These are phyloP conservation scores for Boletus tomentosulus DNA, from an alignment of 768 basidiomycete species.

Conservation along the genomic window DNA sequence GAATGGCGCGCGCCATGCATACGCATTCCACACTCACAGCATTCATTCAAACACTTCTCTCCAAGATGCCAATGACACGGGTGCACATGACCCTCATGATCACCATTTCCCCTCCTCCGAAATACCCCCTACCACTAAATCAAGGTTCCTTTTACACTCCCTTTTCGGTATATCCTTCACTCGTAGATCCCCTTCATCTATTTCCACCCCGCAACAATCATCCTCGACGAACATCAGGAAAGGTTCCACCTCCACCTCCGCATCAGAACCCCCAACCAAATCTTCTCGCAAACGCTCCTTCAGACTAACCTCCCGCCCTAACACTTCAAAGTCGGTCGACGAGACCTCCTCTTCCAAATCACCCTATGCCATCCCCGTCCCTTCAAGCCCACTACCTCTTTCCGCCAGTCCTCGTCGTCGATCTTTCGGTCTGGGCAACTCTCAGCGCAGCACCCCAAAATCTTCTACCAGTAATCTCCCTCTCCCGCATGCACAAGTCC, in stretches of 20 bases:
- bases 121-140: conserved; percentile 25
- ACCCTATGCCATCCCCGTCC: conserved; percentile 23
- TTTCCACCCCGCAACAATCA: conserved; percentile 17
- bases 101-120: conserved; percentile 23
- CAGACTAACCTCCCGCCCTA: conserved; percentile 27
- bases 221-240: conserved; percentile 19
- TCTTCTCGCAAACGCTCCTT: conserved; percentile 31
- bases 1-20: conserved; percentile 15
- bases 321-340: conserved; percentile 27
- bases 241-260: conserved; percentile 20
- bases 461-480: conserved; percentile 28
- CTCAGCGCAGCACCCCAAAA: conserved; percentile 28
- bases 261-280: conserved; percentile 12
- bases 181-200: conserved; percentile 23
- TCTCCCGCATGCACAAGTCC: conserved; percentile 14
- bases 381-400: conserved; percentile 29
- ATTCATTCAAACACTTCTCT: conserved; percentile 10
- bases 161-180: conserved; percentile 29
- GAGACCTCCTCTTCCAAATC: conserved; percentile 17
- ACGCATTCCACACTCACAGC: conserved; percentile 11
- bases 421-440: conserved; percentile 27
- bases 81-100: conserved; percentile 19
- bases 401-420: conserved; percentile 33
- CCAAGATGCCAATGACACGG: conserved; percentile 3
- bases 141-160: conserved; percentile 20